A percentile compares a stretch with the other conserved stretches of the same genome.
These are phyloP conservation scores for Papilionanthe hybrid DNA, from an alignment of 116 monocot species.

Conservation along the genomic window DNA sequence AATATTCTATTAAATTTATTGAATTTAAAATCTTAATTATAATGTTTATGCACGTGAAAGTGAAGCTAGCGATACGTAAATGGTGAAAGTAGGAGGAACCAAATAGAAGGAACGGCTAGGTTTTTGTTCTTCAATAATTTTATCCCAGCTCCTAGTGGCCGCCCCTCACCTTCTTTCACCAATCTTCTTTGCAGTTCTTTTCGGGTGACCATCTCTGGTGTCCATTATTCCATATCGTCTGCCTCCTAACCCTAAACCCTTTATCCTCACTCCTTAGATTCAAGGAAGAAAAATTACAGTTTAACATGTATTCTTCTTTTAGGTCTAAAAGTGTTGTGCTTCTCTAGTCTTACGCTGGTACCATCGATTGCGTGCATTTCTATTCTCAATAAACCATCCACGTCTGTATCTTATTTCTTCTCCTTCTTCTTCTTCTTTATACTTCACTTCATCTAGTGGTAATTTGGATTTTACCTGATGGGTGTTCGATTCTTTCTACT, in stretches of 20 bases:
- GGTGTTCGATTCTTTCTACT: slow-evolving; percentile 1
- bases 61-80: too few relatives aligned
- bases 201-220: neutral
- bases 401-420: neutral
- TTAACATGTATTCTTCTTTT: neutral
- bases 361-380: too few relatives aligned
- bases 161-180: neutral
- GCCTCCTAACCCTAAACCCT: neutral
- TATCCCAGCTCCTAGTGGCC: neutral
- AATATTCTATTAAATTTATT: too few relatives aligned
- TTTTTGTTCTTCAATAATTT: too few relatives aligned
- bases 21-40: too few relatives aligned
- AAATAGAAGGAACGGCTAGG: too few relatives aligned
- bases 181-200: neutral
- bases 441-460: neutral
- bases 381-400: neutral
- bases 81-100: too few relatives aligned
- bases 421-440: neutral
- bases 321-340: neutral
- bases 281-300: neutral
- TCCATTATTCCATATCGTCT: neutral
- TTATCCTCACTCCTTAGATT: neutral
- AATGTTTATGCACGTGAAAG: too few relatives aligned
- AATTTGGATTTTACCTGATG: neutral
- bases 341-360: neutral